Evolutionary conservation across 192 early-diverging fungal genomes (phyloP).

Genomic region (Linnemannia zychae): DNA sequence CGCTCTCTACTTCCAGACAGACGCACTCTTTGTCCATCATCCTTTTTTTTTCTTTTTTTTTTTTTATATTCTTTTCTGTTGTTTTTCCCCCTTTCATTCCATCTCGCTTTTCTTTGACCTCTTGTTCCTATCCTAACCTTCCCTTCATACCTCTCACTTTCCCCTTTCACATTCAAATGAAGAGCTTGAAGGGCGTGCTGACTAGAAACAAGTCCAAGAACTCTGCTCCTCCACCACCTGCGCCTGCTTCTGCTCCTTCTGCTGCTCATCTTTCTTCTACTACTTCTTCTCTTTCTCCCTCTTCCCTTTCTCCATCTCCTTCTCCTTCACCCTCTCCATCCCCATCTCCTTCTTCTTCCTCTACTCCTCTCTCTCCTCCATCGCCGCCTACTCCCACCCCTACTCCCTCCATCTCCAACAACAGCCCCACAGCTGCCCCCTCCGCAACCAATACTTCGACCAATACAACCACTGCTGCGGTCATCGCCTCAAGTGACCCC

Average conservation of each 20-base stretch:
- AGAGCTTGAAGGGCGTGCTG: slow-evolving; percentile 54
- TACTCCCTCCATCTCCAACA: not conserved
- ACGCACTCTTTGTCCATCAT: not conserved
- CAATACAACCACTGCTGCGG: slow-evolving; percentile 8
- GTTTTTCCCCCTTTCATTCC: not conserved
- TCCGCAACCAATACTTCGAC: not conserved
- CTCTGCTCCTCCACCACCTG: not conserved
- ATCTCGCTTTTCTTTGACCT: not conserved
- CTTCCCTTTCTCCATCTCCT: not conserved
- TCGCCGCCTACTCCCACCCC: not conserved
- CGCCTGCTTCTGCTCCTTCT: not conserved
- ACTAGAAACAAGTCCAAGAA: slow-evolving; percentile 53
- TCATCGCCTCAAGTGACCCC: not conserved
- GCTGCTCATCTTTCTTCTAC: not conserved
- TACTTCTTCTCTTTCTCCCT: not conserved
- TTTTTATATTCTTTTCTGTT: not conserved
- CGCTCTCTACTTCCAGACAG: no score
- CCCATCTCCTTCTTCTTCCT: not conserved
- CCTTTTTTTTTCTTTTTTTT: not conserved
- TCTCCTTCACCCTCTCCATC: slow-evolving; percentile 6
- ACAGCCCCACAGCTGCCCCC: not conserved
- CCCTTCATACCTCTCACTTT: not conserved
- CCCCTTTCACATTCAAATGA: slow-evolving; percentile 24
- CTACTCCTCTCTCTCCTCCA: not conserved
- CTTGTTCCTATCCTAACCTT: not conserved